Evolutionary conservation across 2,329 filamentous ascomycete genomes (phyloP).

Genomic region (Aspergillus nomiae): DNA sequence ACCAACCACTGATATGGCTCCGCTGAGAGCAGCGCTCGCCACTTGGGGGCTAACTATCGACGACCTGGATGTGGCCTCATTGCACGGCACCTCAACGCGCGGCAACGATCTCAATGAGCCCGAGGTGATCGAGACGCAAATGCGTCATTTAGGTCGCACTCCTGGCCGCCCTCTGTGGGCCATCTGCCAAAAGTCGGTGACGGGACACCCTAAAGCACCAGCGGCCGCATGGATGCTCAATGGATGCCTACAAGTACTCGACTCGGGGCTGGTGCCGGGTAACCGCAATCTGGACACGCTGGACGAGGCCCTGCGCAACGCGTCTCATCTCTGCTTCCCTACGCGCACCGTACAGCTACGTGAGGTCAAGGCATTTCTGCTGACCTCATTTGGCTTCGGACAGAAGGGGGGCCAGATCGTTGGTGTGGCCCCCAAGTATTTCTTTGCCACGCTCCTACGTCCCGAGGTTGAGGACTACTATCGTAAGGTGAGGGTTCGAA

Average conservation of each 20-base stretch:
- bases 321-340: constrained; percentile 71
- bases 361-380: constrained; percentile 96
- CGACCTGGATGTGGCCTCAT: constrained; percentile 90
- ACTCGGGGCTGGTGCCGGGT: constrained; percentile 89
- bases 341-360: constrained; percentile 95
- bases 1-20: constrained; percentile 59
- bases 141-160: constrained; percentile 88
- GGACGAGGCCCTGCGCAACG: no score
- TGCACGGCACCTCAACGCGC: constrained; percentile 98
- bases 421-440: constrained; percentile 57
- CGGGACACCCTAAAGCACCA: constrained; percentile 97
- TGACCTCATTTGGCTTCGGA: constrained; percentile 98
- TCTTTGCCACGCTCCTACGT: constrained; percentile 86
- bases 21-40: constrained; percentile 89
- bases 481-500: constrained; percentile 85
- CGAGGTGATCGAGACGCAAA: constrained; percentile 92
- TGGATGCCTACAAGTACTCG: constrained; percentile 92
- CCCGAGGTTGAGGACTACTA: constrained; percentile 80
- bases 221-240: constrained; percentile 99
- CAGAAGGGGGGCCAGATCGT: constrained; percentile 98
- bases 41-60: constrained; percentile 98
- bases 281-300: constrained; percentile 39
- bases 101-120: constrained; percentile 99
- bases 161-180: constrained; percentile 96
- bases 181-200: constrained; percentile 99